These are phyloP conservation scores for Boletus eberwhitei DNA, from an alignment of 768 basidiomycete species.

Conservation along the genomic window DNA sequence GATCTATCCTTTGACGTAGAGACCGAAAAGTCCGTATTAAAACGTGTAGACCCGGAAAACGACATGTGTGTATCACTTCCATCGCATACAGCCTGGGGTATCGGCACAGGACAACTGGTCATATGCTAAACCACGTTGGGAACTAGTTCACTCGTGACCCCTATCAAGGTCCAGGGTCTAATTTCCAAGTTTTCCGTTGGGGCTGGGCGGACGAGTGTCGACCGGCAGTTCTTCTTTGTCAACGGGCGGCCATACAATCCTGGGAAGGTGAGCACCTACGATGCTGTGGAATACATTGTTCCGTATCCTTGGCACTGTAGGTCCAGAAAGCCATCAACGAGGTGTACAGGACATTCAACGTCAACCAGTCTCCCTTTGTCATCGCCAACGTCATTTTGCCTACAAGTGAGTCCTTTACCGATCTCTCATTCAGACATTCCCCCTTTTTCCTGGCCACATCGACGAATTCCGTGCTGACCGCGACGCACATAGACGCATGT, in stretches of 20 bases:
- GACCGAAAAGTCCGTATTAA: slow-evolving; percentile 45
- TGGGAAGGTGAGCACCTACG: slow-evolving; percentile 49
- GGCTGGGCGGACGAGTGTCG: slow-evolving; percentile 71
- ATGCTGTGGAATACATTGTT: not conserved
- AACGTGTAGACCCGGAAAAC: slow-evolving; percentile 16
- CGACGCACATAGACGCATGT: slow-evolving; percentile 52
- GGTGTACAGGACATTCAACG: slow-evolving; percentile 80
- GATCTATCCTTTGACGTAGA: slow-evolving; percentile 67
- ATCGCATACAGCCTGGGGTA: not conserved
- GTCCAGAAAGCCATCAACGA: slow-evolving; percentile 91
- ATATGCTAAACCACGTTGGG: slow-evolving; percentile 1
- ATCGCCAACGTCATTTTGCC: slow-evolving; percentile 83
- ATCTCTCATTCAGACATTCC: not conserved
- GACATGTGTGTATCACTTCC: slow-evolving; percentile 19
- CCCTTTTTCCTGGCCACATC: not conserved
- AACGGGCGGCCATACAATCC: slow-evolving; percentile 88
- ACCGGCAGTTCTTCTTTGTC: slow-evolving; percentile 90
- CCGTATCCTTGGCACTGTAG: slow-evolving; percentile 34
- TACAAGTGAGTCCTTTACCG: slow-evolving; percentile 47
- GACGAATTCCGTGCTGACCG: not conserved
- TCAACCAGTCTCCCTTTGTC: slow-evolving; percentile 73
- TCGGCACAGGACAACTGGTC: not conserved
- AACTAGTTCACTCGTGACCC: slow-evolving; percentile 25
- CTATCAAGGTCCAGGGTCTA: slow-evolving; percentile 67
- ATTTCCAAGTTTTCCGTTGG: slow-evolving; percentile 80